Base-by-base conservation (phyloP, 2,329 filamentous ascomycete genomes). In the Phaeosphaeriaceae sp. region DNA sequence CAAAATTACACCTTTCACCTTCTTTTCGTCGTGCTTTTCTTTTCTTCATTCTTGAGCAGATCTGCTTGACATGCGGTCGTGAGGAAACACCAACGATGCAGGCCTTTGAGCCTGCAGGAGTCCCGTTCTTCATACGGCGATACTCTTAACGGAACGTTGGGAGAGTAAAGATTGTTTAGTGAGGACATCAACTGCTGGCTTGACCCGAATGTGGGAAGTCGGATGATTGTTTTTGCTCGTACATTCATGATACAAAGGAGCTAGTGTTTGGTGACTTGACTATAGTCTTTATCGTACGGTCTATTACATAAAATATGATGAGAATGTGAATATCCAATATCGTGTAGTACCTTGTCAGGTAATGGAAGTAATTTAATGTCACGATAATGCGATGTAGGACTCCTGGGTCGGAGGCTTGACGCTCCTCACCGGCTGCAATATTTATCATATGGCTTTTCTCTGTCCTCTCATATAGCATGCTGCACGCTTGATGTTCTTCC, bases 91-190 rank as follows among this genome's bases (percentile, higher is more conserved):
- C 79, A 81, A 76, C 78, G 78, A 76, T 75, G 79, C 74, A 77
- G 75, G 69, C 78, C 74, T 75, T 71, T 71, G 76, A 77, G 71
- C 70, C 75, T 77, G 78, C 74, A 79, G 76, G 76, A 75, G 76
- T 74, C 68, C 71, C 68, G 72, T 72, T 66, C 53, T 63, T 58
- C 25, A 65, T 68, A 66, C 72, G 75, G 66, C 25, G 71, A 66
- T 63, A 70, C 71, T 74, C 75, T 78, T 78, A 81, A 81, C 79
- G 79, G 79, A 81, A 79, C 78, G 79, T 79, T 81, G 79, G 78
- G 64, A 81, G 63, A 81, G 62, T 61, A 63, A 76, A 63, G 13
- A 13, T 36, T 36, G 31, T 27, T 42, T 33, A 52, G 42, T 19
- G 51, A 53, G 41, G 51, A 47, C 51, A 31, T 41, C 41, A 53